A percentile compares a stretch with the other conserved stretches of the same genome.
Evolutionary conservation across 2,329 filamentous ascomycete genomes (phyloP).

Genomic region (Fusarium piperis): DNA sequence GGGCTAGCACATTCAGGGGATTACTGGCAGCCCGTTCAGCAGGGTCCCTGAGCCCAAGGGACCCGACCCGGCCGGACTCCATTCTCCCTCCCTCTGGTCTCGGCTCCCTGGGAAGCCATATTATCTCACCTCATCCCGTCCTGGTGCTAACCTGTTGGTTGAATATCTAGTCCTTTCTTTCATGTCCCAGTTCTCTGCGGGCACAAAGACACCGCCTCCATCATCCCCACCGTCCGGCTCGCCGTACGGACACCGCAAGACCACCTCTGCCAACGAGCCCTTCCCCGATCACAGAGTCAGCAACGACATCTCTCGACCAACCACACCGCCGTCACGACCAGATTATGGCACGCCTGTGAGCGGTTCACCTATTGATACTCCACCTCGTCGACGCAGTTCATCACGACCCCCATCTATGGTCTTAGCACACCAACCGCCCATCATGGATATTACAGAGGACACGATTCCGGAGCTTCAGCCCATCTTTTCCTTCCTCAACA

Average conservation of each 20-base stretch:
- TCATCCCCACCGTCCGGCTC: constrained; percentile 55
- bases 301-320: constrained; percentile 50
- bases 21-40: not conserved
- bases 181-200: constrained; percentile 80
- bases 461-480: constrained; percentile 93
- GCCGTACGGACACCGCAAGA: constrained; percentile 45
- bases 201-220: constrained; percentile 57
- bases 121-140: constrained; percentile 40
- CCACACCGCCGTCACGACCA: constrained; percentile 50
- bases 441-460: constrained; percentile 86
- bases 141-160: constrained; percentile 36
- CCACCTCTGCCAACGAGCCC: constrained; percentile 43
- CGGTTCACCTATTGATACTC: constrained; percentile 55
- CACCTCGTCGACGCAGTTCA: constrained; percentile 58
- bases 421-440: constrained; percentile 83
- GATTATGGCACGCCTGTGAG: constrained; percentile 56
- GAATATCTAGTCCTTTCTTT: constrained; percentile 78
- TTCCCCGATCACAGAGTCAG: constrained; percentile 49
- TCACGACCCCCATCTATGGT: constrained; percentile 85
- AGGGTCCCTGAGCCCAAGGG: constrained; percentile 22
- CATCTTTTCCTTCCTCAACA: constrained; percentile 93
- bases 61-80: constrained; percentile 16
- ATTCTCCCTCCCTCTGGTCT: constrained; percentile 13
- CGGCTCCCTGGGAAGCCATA: constrained; percentile 30
- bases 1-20: constrained; percentile 17